Conservation (phyloP, 2,329 filamentous ascomycete genomes). For the Hypoxylon sp. region DNA sequence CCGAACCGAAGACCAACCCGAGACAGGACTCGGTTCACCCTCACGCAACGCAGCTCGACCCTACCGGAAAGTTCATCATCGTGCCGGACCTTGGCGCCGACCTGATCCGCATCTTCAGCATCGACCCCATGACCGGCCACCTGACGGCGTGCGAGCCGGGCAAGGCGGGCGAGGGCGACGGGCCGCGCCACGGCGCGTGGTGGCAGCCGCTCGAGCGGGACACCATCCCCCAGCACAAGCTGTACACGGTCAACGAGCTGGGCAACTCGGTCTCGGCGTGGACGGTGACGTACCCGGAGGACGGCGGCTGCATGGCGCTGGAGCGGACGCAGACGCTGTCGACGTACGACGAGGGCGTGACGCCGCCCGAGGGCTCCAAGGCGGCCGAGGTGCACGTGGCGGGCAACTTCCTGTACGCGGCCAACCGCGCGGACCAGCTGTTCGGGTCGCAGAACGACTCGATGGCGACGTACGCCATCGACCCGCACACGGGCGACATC, state of each 20-base stretch:
- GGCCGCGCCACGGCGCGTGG: constrained; percentile 62
- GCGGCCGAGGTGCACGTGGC: constrained; percentile 62
- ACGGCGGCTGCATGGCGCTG: constrained; percentile 55
- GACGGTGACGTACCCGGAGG: constrained; percentile 54
- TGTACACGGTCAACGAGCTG: constrained; percentile 58
- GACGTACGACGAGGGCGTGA: constrained; percentile 54
- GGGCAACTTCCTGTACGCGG: constrained; percentile 65
- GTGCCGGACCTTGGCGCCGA: constrained; percentile 64
- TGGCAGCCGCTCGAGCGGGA: constrained; percentile 49
- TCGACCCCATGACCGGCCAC: constrained; percentile 53
- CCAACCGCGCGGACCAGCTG: constrained; percentile 68
- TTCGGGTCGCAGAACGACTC: constrained; percentile 64
- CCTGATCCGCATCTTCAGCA: constrained; percentile 60
- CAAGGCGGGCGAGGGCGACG: constrained; percentile 55
- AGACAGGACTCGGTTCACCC: constrained; percentile 65
- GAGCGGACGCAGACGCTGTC: constrained; percentile 54
- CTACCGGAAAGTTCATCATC: constrained; percentile 57
- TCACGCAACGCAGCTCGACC: constrained; percentile 59
- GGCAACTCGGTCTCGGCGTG: constrained; percentile 60
- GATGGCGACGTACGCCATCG: constrained; percentile 60
- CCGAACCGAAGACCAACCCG: constrained; percentile 52
- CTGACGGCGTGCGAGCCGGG: constrained; percentile 56
- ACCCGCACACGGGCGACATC: constrained; percentile 56
- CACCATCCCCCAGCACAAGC: constrained; percentile 41
- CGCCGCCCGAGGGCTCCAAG: constrained; percentile 56